Evolutionary conservation across 306 rosid genomes (phyloP), one percentile per base, ranked within the genome.

Genomic region (Nissolia schottii): DNA sequence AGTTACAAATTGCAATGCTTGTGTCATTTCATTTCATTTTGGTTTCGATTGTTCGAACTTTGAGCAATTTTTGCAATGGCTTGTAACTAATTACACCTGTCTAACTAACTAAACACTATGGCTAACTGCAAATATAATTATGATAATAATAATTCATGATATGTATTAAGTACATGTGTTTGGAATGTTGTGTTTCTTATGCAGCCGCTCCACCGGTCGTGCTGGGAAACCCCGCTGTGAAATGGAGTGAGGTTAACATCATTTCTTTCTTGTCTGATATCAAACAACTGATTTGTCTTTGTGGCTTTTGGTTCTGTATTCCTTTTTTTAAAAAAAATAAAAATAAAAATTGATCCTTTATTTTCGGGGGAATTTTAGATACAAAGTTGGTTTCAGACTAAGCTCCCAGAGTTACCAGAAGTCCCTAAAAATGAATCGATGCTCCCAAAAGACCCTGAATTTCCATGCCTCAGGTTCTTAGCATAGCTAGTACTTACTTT

Each of bases 171-270:
- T n/a, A n/a, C n/a, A n/a, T 67, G 24, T 67, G 61, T 76, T 73
- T 84, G 69, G 37, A 27, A 11, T 82, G 61, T 73, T 61, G 13
- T 83, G 66, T 29, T 13, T 75, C 23, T 80, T 76, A 23, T 86
- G 83, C 89, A 94, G 97, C 78, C 88, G 83, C 57, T 89, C 96
- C 0, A 70, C 93, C 15, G 99, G 84, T 74, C 97, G 97, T 61
- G 97, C 97, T 32, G 99, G 96, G 72, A 91, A 94, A 40, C 97
- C 97, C 99, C 22, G 19, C 83, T 43, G 19, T 94, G 57, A 94
- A 86, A 78, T 89, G 96, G 96, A 79, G 74, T 7, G 91, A 94
- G 96, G 97, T 94, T 38, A 35, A 56, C 72, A 27, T 9, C 7
- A 14, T n/a, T 51, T 11, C 2, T 49, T 35, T 29, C 23, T 50